Percentiles rank a stretch among this genome's conserved stretches.
phyloP scores from a whole-genome alignment of 2,329 filamentous ascomycete genomes.

The Bipolaris bicolor region DNA sequence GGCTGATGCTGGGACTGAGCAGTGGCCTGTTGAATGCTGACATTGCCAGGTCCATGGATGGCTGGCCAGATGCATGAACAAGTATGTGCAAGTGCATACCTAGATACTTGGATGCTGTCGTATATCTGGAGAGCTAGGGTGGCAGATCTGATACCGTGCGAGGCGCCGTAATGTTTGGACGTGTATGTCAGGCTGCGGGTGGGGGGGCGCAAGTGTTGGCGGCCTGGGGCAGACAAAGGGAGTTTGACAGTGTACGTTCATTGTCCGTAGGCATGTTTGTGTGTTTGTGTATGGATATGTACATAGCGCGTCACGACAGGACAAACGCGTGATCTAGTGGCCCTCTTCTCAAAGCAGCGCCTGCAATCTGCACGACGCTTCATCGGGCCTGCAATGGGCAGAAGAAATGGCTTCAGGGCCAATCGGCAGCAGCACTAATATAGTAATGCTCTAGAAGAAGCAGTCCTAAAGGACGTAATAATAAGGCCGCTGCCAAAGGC shows the following conservation, averaged over 20 bases:
- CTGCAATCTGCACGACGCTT: slow-evolving; percentile 10
- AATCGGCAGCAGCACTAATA: slow-evolving; percentile 18
- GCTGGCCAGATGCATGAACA: neutral
- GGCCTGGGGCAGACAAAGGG: neutral
- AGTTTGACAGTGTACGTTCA: neutral
- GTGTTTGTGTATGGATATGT: neutral
- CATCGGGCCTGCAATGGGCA: slow-evolving; percentile 14
- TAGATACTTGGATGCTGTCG: too few relatives aligned
- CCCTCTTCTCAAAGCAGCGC: slow-evolving; percentile 6
- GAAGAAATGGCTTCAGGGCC: slow-evolving; percentile 11
- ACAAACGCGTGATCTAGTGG: slow-evolving; percentile 14
- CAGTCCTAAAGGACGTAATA: slow-evolving; percentile 1
- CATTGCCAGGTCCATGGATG: neutral
- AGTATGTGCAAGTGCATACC: neutral
- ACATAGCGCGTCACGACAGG: slow-evolving; percentile 9
- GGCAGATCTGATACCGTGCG: too few relatives aligned
- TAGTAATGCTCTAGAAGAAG: neutral
- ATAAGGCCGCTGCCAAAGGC: slow-evolving; percentile 9
- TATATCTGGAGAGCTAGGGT: too few relatives aligned
- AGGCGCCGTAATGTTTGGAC: neutral
- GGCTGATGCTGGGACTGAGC: neutral
- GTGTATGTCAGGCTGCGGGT: neutral
- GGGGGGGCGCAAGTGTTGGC: neutral
- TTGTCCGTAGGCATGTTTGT: too few relatives aligned
- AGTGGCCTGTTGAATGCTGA: neutral